phyloP scores from a whole-genome alignment of 169 alveolate genomes.

The Theileria parva region DNA sequence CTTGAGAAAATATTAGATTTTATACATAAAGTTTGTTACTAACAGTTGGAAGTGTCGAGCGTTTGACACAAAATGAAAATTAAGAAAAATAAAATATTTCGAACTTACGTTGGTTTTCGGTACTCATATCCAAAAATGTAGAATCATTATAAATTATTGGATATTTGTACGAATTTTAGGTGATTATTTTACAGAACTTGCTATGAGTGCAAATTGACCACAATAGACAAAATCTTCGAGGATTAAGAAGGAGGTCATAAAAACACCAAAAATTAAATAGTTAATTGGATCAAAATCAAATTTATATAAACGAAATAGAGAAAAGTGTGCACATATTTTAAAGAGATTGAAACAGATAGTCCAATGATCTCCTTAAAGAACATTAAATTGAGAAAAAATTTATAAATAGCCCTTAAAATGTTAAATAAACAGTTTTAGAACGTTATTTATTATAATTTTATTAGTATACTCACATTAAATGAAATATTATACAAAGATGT shows the following conservation, averaged over 20 bases:
- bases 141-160: neutral
- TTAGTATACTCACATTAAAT: neutral
- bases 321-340: conserved; percentile 4
- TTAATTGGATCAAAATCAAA: neutral
- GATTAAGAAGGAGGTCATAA: neutral
- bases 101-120: conserved; percentile 27
- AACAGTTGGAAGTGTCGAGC: neutral
- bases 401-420: neutral
- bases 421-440: neutral
- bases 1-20: too few species aligned
- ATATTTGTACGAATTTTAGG: neutral
- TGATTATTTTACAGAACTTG: conserved; percentile 10
- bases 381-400: neutral
- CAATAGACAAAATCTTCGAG: neutral
- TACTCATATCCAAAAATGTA: conserved; percentile 18
- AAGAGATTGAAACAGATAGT: neutral
- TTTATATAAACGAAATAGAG: neutral
- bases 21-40: too few species aligned
- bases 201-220: conserved; percentile 2
- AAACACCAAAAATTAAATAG: conserved; percentile 6
- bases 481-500: conserved; percentile 3
- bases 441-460: neutral
- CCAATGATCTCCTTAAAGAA: neutral
- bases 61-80: neutral
- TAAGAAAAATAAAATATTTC: neutral